phyloP scores from a whole-genome alignment of 2,329 filamentous ascomycete genomes.

The Fusarium incarnatum region DNA sequence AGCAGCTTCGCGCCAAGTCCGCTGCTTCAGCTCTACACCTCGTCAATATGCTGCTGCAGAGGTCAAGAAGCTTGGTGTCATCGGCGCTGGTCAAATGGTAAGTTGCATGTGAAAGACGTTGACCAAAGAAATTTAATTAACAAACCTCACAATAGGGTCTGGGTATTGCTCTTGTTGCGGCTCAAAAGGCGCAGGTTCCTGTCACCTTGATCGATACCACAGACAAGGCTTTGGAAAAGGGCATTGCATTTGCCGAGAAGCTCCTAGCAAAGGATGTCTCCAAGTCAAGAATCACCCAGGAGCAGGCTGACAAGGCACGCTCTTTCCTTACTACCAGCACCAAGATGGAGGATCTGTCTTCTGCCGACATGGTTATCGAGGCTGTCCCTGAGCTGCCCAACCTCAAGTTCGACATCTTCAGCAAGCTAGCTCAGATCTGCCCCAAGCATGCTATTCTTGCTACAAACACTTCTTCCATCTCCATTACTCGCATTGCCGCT shows the following conservation, averaged over 20 bases:
- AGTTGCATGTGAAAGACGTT: slow-evolving; percentile 56
- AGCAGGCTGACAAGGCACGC: slow-evolving; percentile 79
- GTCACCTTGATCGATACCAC: slow-evolving; percentile 89
- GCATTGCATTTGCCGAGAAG: slow-evolving; percentile 91
- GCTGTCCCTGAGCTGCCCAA: slow-evolving; percentile 92
- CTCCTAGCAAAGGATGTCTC: slow-evolving; percentile 91
- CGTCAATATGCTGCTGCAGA: slow-evolving; percentile 69
- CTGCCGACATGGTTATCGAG: slow-evolving; percentile 97
- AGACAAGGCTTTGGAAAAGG: slow-evolving; percentile 87
- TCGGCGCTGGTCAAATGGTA: slow-evolving; percentile 98
- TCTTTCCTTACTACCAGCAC: slow-evolving; percentile 77
- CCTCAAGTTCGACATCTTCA: slow-evolving; percentile 90
- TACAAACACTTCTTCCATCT: slow-evolving; percentile 99
- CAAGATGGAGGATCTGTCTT: slow-evolving; percentile 78
- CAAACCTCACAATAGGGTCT: slow-evolving; percentile 72
- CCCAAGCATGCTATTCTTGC: slow-evolving; percentile 89
- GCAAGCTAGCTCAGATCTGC: slow-evolving; percentile 82
- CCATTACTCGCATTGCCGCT: slow-evolving; percentile 94
- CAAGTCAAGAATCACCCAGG: slow-evolving; percentile 86
- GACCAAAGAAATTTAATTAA: slow-evolving; percentile 22
- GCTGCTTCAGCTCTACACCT: slow-evolving; percentile 77
- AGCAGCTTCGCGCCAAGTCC: slow-evolving; percentile 54
- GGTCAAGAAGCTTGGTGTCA: slow-evolving; percentile 88
- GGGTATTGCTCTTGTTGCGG: slow-evolving; percentile 94
- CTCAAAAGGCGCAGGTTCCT: slow-evolving; percentile 83